phyloP scores from a whole-genome alignment of 306 rosid species.

The Prunus fruticosa region DNA sequence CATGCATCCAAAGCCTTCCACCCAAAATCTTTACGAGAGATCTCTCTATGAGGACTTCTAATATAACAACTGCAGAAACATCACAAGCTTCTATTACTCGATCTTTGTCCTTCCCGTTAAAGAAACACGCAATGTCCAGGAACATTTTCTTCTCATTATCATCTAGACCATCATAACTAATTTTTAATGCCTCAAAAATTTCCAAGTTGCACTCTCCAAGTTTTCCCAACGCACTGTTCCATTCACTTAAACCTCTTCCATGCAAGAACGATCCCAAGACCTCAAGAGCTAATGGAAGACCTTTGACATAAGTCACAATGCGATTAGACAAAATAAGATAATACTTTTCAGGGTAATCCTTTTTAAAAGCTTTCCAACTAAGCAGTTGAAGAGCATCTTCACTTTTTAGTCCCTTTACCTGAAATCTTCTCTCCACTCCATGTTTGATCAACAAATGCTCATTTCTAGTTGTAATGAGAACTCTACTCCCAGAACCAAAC shows the following conservation, averaged over 20 bases:
- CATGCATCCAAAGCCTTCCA: slow-evolving; percentile 23
- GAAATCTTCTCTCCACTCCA: not conserved
- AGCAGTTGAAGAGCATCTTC: not conserved
- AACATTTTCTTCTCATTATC: slow-evolving; percentile 7
- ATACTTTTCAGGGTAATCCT: not conserved
- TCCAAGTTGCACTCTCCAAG: not conserved
- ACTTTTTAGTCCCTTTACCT: not conserved
- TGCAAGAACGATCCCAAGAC: slow-evolving; percentile 9
- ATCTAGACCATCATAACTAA: not conserved
- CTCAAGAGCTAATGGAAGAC: slow-evolving; percentile 24
- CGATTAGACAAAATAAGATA: not conserved
- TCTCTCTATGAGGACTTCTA: slow-evolving; percentile 28
- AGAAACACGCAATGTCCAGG: slow-evolving; percentile 35
- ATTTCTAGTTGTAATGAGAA: not conserved
- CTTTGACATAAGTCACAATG: not conserved
- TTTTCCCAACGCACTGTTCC: not conserved
- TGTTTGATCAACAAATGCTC: not conserved
- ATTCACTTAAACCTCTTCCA: not conserved
- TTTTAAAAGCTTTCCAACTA: not conserved
- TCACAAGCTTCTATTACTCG: slow-evolving; percentile 12
- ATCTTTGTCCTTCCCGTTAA: slow-evolving; percentile 10
- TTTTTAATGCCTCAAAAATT: not conserved
- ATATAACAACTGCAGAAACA: slow-evolving; percentile 16
- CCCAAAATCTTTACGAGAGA: slow-evolving; percentile 29
- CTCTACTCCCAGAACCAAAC: not conserved